A percentile compares a stretch with the other conserved stretches of the same genome.
phyloP scores from a whole-genome alignment of 352 stramenopile species.

The Phytophthora pluvialis region DNA sequence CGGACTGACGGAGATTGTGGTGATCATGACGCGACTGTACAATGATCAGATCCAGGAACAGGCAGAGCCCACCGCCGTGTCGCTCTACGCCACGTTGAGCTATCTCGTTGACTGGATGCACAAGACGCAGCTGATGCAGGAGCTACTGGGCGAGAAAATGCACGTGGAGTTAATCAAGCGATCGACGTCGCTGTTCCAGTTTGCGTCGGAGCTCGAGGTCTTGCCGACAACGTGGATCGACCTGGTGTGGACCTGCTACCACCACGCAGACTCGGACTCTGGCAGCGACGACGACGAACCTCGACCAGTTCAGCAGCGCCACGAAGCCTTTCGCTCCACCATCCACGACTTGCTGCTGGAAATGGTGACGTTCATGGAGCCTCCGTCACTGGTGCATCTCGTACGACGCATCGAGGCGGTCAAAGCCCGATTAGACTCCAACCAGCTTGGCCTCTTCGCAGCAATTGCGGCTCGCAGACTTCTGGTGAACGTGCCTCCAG shows the following conservation, averaged over 20 bases:
- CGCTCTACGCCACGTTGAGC: constrained; percentile 29
- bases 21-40: constrained; percentile 48
- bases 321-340: constrained; percentile 52
- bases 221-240: constrained; percentile 52
- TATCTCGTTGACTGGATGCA: constrained; percentile 61
- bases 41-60: constrained; percentile 48
- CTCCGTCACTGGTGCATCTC: constrained; percentile 42
- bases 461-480: constrained; percentile 41
- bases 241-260: constrained; percentile 62
- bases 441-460: constrained; percentile 39
- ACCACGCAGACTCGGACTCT: constrained; percentile 22
- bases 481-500: constrained; percentile 6
- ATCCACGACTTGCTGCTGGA: constrained; percentile 63
- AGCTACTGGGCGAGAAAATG: constrained; percentile 69
- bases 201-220: constrained; percentile 44
- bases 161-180: constrained; percentile 78
- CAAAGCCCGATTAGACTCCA: constrained; percentile 31
- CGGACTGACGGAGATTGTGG: constrained; percentile 69
- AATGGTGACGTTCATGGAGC: constrained; percentile 57
- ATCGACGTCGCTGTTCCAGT: constrained; percentile 64
- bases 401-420: constrained; percentile 33
- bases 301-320: constrained; percentile 36
- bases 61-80: constrained; percentile 30
- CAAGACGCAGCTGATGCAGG: constrained; percentile 48
- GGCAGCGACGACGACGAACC: constrained; percentile 1